Evolutionary conservation across 306 rosid genomes (phyloP).

Genomic region (Cajanus cajan): DNA sequence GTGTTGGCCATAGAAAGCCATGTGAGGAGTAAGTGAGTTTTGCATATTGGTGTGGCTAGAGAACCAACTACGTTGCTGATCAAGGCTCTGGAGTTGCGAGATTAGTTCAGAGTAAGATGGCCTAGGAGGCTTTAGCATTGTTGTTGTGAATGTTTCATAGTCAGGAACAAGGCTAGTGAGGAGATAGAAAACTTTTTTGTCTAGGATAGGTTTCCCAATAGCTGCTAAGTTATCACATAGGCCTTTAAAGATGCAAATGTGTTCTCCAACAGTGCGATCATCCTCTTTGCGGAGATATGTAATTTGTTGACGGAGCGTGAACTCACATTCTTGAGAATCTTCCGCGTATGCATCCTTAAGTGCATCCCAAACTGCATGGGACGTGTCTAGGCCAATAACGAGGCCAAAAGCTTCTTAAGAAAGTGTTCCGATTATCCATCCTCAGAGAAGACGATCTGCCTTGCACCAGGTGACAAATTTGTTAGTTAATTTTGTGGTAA

Average conservation of each 20-base stretch:
- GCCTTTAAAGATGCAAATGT: background rate
- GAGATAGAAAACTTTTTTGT: too few species aligned
- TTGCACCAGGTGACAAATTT: too few species aligned
- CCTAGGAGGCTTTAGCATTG: background rate
- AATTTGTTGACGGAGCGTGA: background rate
- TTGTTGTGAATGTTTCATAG: conserved; percentile 8
- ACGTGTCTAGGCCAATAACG: background rate
- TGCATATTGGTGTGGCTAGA: too few species aligned
- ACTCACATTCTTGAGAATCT: conserved; percentile 9
- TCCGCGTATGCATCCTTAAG: background rate
- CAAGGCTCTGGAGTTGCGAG: background rate
- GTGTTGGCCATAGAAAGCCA: too few species aligned
- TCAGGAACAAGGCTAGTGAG: background rate
- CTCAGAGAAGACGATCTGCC: too few species aligned
- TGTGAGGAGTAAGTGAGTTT: too few species aligned
- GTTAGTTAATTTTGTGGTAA: too few species aligned
- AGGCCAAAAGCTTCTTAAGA: background rate
- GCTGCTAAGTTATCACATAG: background rate
- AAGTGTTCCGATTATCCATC: too few species aligned
- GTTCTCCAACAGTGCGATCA: too few species aligned
- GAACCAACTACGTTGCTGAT: background rate
- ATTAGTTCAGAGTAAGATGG: background rate
- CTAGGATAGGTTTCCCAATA: background rate
- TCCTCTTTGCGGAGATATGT: too few species aligned
- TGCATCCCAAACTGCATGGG: background rate